A percentile compares a stretch with the other conserved stretches of the same genome.
Conservation (phyloP, 2,329 filamentous ascomycete genomes). For the Botrytis byssoidea region DNA sequence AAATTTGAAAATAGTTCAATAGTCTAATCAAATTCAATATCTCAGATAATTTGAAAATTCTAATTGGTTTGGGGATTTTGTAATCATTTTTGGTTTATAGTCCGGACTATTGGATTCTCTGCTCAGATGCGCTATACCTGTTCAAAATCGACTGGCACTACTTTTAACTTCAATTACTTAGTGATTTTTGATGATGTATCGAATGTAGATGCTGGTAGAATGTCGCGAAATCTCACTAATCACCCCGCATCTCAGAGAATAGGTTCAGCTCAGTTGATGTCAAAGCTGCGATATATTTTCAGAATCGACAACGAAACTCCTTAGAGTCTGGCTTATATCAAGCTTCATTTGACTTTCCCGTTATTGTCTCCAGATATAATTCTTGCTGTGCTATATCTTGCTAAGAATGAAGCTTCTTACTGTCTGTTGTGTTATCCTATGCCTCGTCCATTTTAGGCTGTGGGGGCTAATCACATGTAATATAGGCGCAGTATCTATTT, state of each 20-base stretch:
- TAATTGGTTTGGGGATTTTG: no score
- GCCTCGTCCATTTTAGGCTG: neutral
- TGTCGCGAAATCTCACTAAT: neutral
- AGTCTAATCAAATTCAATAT: no score
- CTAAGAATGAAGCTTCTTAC: neutral
- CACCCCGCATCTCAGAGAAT: no score
- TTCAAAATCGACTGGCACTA: neutral
- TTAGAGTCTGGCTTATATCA: neutral
- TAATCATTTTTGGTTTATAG: no score
- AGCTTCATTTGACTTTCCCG: neutral
- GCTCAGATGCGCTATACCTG: no score
- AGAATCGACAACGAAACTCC: no score
- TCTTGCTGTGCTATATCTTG: neutral
- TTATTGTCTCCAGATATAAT: neutral
- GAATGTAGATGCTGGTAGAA: no score
- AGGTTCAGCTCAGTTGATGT: neutral
- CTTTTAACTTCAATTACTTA: neutral
- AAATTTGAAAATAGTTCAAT: no score
- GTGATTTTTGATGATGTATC: neutral
- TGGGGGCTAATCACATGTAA: no score
- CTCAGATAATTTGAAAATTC: no score
- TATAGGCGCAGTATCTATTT: no score
- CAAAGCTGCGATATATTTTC: neutral
- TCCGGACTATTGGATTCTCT: no score
- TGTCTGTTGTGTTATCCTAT: neutral